A percentile compares a stretch with the other conserved stretches of the same genome.
phyloP scores from a whole-genome alignment of 2,329 filamentous ascomycete genomes.

The Huntiella bhutanensis region DNA sequence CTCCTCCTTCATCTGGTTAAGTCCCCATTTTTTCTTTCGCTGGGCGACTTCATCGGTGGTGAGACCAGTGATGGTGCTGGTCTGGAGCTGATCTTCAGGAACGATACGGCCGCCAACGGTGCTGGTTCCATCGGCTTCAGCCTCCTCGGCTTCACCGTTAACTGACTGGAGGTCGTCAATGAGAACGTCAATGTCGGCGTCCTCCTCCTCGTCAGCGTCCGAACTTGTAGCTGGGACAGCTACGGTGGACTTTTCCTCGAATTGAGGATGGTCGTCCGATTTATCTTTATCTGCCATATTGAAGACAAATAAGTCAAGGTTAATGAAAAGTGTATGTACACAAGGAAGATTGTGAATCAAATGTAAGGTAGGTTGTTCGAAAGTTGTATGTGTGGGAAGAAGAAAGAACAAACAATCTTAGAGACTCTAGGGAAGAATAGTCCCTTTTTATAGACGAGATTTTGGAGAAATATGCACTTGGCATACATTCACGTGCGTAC shows the following conservation, averaged over 20 bases:
- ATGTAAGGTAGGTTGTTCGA: too few species aligned
- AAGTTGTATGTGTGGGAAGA: too few species aligned
- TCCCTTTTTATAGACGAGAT: too few species aligned
- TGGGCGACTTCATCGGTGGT: conserved; percentile 47
- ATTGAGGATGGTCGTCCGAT: conserved; percentile 35
- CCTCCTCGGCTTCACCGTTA: conserved; percentile 50
- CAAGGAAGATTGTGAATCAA: too few species aligned
- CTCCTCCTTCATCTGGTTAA: conserved; percentile 84
- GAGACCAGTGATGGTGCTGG: conserved; percentile 49
- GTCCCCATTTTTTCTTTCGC: conserved; percentile 51
- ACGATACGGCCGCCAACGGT: conserved; percentile 37
- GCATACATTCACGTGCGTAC: too few species aligned
- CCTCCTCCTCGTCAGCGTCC: conserved; percentile 43
- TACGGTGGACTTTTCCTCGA: conserved; percentile 36
- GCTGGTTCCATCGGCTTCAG: conserved; percentile 36
- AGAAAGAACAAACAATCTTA: too few species aligned
- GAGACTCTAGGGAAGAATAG: too few species aligned
- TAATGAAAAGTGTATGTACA: too few species aligned
- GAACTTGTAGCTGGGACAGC: conserved; percentile 20
- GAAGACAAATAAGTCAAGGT: too few species aligned
- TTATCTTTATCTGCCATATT: too few species aligned
- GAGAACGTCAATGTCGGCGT: conserved; percentile 68
- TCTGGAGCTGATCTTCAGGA: conserved; percentile 60
- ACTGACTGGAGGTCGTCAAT: conserved; percentile 75
- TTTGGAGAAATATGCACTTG: too few species aligned